Base-by-base conservation (phyloP, 108 stramenopile species). In the Skeletonema tropicum region DNA sequence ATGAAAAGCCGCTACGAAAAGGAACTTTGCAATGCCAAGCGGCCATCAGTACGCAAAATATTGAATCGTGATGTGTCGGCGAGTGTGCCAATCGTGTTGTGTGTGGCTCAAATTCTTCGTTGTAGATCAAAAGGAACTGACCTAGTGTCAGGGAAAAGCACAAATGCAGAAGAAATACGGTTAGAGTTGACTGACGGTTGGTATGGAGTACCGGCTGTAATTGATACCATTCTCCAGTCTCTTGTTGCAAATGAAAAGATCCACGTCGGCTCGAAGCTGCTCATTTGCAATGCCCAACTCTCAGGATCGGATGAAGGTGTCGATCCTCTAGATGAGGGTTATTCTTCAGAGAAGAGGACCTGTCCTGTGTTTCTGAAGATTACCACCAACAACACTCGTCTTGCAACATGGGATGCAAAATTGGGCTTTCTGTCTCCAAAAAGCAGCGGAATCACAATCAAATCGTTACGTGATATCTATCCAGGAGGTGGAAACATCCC, bases 181-280 rank as follows among this genome's bases (percentile, higher is more conserved):
- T 12, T 94, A 31, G 90, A 91, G 71, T 75, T 94, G 26, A 90
- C 87, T 12, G 95, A 96, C 80, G 92, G 92, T 1, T 96, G 95
- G 95, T 94, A 96, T 80, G 73, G 85, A 35, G 62, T 94, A 12
- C 78, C 82, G 42, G 89, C 90, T 30, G 32, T 71, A 9, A 60
- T 90, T 6, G 95, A 96, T 71, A 13, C 17, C 14, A 32, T 63
- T 25, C 74, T 96, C 17, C 36, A 57, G 17, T 46, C 63, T 17
- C 74, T 84, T 60, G 73, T 94, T 19, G 39, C 71, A 5, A 57
- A 63, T 10, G 80, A 79, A 3, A 76, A 79, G 45, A 90, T 96
- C 63, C 49, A 55, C 17, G 85, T 90, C 15, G 95, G 95, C 9
- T 84, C 89, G 13, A 96, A 96, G 82, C 72, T 96, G 6, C 60